Percentiles rank a stretch among this genome's conserved stretches.
Conservation (phyloP, 805 yeast genomes). For the Pichia rugopelliculosa region DNA sequence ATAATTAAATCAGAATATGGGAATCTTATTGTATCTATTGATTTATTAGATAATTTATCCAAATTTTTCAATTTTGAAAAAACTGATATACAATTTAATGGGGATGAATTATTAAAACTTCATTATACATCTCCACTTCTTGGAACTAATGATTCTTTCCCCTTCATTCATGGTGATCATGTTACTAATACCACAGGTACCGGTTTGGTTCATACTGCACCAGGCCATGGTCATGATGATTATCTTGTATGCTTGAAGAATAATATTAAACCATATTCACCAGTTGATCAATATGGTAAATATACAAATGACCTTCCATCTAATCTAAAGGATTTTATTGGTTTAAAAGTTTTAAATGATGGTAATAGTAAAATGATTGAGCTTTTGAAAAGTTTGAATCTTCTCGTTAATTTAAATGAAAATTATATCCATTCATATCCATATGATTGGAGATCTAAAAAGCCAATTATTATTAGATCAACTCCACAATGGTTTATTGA, state of each 20-base stretch:
- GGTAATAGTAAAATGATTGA: slow-evolving; percentile 45
- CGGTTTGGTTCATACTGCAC: slow-evolving; percentile 94
- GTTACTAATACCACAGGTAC: slow-evolving; percentile 82
- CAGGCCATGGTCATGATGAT: slow-evolving; percentile 97
- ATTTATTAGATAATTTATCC: slow-evolving; percentile 29
- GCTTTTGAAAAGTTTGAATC: slow-evolving; percentile 33
- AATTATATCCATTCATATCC: slow-evolving; percentile 80
- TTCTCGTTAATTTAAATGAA: slow-evolving; percentile 42
- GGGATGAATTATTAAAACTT: slow-evolving; percentile 33
- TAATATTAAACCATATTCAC: slow-evolving; percentile 56
- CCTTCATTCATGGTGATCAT: slow-evolving; percentile 71
- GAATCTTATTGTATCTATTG: slow-evolving; percentile 48
- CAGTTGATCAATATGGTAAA: slow-evolving; percentile 71
- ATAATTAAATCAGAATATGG: slow-evolving; percentile 36
- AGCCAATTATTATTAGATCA: slow-evolving; percentile 89
- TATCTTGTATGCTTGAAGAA: slow-evolving; percentile 59
- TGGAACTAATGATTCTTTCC: slow-evolving; percentile 32
- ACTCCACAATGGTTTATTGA: slow-evolving; percentile 98
- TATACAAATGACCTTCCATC: slow-evolving; percentile 47
- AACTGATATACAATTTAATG: slow-evolving; percentile 30
- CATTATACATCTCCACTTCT: slow-evolving; percentile 51
- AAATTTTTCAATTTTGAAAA: slow-evolving; percentile 14
- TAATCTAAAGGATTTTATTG: slow-evolving; percentile 38
- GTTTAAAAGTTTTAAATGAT: slow-evolving; percentile 53
- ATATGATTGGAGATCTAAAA: slow-evolving; percentile 94